A percentile compares a stretch with the other conserved stretches of the same genome.
Evolutionary conservation across 192 early-diverging fungal species (phyloP).

Genomic region (Coemansia sp.): DNA sequence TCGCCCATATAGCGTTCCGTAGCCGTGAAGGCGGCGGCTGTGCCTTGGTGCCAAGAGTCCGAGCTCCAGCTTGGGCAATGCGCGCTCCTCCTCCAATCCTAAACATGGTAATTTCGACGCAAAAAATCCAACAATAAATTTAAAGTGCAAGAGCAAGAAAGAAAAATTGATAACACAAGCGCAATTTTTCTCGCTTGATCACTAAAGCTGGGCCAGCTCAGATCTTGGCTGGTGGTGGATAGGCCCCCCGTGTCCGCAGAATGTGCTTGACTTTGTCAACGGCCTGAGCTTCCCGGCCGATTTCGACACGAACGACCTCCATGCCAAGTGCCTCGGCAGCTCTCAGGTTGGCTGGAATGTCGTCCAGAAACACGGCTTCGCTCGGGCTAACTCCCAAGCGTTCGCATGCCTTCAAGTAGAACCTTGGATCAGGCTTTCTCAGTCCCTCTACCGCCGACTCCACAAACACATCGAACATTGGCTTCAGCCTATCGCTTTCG

Average conservation of each 20-base stretch:
- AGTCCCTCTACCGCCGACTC: conserved; percentile 75
- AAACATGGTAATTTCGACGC: neutral
- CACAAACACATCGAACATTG: conserved; percentile 70
- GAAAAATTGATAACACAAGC: neutral
- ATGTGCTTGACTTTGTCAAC: conserved; percentile 24
- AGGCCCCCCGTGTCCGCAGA: conserved; percentile 13
- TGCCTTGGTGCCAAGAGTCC: conserved; percentile 31
- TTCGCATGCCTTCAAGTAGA: conserved; percentile 74
- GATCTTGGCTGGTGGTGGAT: conserved; percentile 8
- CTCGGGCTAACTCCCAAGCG: conserved; percentile 62
- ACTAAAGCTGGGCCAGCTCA: too few species aligned
- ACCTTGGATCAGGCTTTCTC: conserved; percentile 77
- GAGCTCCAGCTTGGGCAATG: neutral
- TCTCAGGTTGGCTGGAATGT: conserved; percentile 76
- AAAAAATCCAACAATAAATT: neutral
- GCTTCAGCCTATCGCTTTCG: conserved; percentile 12
- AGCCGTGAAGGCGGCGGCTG: conserved; percentile 16
- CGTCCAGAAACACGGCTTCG: conserved; percentile 79
- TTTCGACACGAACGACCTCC: conserved; percentile 61
- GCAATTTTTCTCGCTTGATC: neutral
- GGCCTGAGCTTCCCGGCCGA: conserved; percentile 33
- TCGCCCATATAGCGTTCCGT: conserved; percentile 36
- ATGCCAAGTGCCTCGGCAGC: conserved; percentile 71
- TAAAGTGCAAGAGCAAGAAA: neutral
- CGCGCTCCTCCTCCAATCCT: neutral